Base-by-base conservation (phyloP, 192 early-diverging fungal species). In the Obelidium mucronatum region DNA sequence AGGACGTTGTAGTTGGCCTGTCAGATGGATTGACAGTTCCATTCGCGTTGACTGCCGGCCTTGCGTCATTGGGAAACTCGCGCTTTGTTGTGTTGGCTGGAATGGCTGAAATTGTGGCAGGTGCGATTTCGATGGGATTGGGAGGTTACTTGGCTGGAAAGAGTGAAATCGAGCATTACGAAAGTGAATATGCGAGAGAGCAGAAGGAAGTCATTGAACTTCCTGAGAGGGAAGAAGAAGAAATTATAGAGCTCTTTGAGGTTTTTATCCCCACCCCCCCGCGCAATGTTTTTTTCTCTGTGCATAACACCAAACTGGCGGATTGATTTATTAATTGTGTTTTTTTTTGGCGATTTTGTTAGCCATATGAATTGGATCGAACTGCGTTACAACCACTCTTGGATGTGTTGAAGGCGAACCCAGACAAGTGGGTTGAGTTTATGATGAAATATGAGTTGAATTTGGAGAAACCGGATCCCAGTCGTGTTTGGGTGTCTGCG, bases 391-490 rank as follows among this genome's bases (percentile, higher is more conserved):
- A 83, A n/a, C 90, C 90, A 33, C 42, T 91, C 24, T 73, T 91
- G 44, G 78, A 76, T 4, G 79, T 76, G 31, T 79, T 91, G 52
- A 77, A 79, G 56, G 67, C 63, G 11, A 76, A 91, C 80, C 85
- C 85, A 2, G 40, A 83, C 22, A 77, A 85, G 61, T 89, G 86
- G 83, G 88, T 91, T 33, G 89, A 91, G 63, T 92, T 92, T 61
- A 92, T 92, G 91, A 92, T 92, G 91, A 83, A 87, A 59, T 89
- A 90, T 77, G 89, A 92, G 78, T 74, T 92, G 34, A 77, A 78
- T 40, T 76, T 92, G 36, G 88, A 90, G 60, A 85, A 80, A 64
- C 90, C 90, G 22, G 82, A 87, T 60, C 71, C 83, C n/a, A 78
- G 77, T 54, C 81, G 89, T 13, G 78, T 85, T 24, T 86, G 85